Base-by-base conservation (phyloP, 176 grass and related monocot genomes). In the Miscanthus lutarioriparius region DNA sequence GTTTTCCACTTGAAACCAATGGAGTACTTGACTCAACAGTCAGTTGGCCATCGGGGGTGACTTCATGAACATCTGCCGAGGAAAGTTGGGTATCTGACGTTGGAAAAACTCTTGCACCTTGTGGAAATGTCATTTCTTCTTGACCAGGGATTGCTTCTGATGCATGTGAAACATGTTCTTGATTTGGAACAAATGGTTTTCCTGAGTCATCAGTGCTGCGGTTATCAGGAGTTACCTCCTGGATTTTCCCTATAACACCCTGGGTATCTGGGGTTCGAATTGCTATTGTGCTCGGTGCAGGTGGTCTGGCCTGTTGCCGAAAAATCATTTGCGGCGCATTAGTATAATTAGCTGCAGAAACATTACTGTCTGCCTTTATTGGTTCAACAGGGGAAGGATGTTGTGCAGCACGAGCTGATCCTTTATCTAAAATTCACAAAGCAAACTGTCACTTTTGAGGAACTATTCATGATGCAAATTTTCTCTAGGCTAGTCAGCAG, bases 351-450 rank as follows among this genome's bases (percentile, higher is more conserved):
- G 43, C 8, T 26, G 28, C 65, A 78, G 65, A 30, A 72, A 64
- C 65, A 41, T 6, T 25, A 64, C 30, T 43, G 7, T 56, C 65
- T 77, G 37, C 16, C 37, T 77, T 83, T 38, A 47, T 71, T 73
- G 74, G 68, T 79, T 83, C 86, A 76, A 27, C 79, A 35, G 53
- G 54, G 71, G 48, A 47, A 66, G 25, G 26, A 23, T 48, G 41
- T 41, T n/a, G 65, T 20, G 32, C 23, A 40, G 41, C 30, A 78
- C 23, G 41, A 79, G 17, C 8, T 13, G 67, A 32, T 65, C 51
- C 76, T 65, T 72, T 11, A 65, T 73, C 80, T 88, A 69, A 62
- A 88, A 83, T 53, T 36, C 41, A 78, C 9, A 61, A 64, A 73
- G 17, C 10, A 63, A 83, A 64, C n/a, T 26, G 26, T 78, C 72